A percentile compares a stretch with the other conserved stretches of the same genome.
These are phyloP conservation scores for Eucalyptus tenuipes DNA, from an alignment of 345 rosid genomes.

Conservation along the genomic window DNA sequence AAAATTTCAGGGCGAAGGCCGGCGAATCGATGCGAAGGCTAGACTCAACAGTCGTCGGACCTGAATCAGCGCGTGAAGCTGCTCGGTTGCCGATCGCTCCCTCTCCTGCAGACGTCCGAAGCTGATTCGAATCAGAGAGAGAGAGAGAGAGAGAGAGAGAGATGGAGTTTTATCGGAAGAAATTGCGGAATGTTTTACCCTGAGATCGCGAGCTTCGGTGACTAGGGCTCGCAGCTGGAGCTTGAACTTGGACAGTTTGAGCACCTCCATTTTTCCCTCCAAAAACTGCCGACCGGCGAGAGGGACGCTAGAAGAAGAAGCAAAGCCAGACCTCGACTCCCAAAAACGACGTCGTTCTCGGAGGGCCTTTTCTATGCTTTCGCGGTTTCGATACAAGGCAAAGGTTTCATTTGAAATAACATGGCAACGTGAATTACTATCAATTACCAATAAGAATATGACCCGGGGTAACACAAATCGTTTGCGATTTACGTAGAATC, in stretches of 20 bases:
- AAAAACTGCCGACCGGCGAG: background rate
- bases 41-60: conserved; percentile 1
- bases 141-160: background rate
- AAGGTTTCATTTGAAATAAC: background rate
- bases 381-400: background rate
- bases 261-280: conserved; percentile 53
- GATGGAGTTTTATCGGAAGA: background rate
- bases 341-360: background rate
- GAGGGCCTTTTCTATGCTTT: background rate
- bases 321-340: background rate
- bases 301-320: background rate
- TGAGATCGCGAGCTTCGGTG: conserved; percentile 53
- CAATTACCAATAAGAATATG: background rate
- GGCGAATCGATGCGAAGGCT: background rate
- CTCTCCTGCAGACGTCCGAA: conserved; percentile 23
- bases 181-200: conserved; percentile 16
- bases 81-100: conserved; percentile 44
- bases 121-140: background rate
- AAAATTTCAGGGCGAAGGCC: background rate
- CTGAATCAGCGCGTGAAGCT: conserved; percentile 34
- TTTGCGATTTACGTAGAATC: background rate
- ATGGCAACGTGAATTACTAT: background rate
- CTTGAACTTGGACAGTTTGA: conserved; percentile 69
- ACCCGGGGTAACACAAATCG: background rate
- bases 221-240: conserved; percentile 62